Conservation (phyloP, 2,329 filamentous ascomycete genomes). For the Paraphaeosphaeria sporulosa region DNA sequence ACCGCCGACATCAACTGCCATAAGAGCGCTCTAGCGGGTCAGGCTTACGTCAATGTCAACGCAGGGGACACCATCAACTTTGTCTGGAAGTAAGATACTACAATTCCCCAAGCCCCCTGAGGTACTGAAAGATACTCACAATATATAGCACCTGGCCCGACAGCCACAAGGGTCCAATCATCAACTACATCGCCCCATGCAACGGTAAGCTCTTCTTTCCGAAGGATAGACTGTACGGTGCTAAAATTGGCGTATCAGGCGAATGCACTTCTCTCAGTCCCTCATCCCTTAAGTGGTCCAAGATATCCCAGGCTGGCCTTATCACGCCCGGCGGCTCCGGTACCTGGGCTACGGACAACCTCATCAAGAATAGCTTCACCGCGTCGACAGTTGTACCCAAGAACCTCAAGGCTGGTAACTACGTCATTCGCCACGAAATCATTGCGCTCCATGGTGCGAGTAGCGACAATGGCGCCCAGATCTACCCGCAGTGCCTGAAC, state of each 20-base stretch:
- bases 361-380: constrained; percentile 57
- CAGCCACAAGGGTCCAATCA: constrained; percentile 47
- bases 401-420: constrained; percentile 57
- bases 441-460: constrained; percentile 57
- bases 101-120: too few relatives aligned
- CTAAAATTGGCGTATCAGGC: constrained; percentile 20
- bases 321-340: constrained; percentile 28
- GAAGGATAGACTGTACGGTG: not conserved
- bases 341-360: constrained; percentile 45
- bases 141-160: constrained; percentile 40
- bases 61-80: constrained; percentile 45
- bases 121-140: not conserved
- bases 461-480: constrained; percentile 58
- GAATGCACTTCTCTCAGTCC: constrained; percentile 41
- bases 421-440: constrained; percentile 63
- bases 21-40: constrained; percentile 46
- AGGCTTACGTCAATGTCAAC: constrained; percentile 42
- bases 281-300: constrained; percentile 41
- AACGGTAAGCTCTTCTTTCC: constrained; percentile 27
- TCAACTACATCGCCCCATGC: constrained; percentile 50
- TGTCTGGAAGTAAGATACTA: constrained; percentile 34
- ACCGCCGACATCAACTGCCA: constrained; percentile 48
- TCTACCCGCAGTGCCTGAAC: constrained; percentile 62
- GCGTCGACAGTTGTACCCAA: constrained; percentile 53
- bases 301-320: constrained; percentile 42